phyloP scores from a whole-genome alignment of 768 basidiomycete genomes.

The Hypholoma fasciculare region DNA sequence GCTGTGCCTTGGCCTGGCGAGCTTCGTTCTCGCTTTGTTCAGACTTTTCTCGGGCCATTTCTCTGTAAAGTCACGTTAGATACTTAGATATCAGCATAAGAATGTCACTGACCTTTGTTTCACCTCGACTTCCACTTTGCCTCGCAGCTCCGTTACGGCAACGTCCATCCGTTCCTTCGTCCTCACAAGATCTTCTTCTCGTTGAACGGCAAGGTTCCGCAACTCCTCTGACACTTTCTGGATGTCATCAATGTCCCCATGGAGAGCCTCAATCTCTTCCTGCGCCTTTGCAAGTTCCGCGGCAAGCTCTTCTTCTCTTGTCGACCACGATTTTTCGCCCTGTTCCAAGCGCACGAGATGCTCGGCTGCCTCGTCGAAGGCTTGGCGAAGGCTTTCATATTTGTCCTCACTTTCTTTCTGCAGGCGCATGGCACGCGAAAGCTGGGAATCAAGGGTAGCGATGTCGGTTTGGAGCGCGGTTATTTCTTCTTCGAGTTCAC shows the following conservation, averaged over 20 bases:
- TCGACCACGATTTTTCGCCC: conserved; percentile 68
- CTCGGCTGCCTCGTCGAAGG: conserved; percentile 84
- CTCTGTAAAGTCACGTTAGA: conserved; percentile 42
- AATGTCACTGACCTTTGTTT: conserved; percentile 54
- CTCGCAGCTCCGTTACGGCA: conserved; percentile 65
- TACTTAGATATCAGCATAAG: background rate
- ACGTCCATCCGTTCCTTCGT: conserved; percentile 75
- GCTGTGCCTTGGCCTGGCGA: conserved; percentile 73
- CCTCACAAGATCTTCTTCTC: conserved; percentile 78
- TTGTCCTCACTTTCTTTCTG: conserved; percentile 84
- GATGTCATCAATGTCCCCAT: conserved; percentile 59
- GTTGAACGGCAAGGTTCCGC: conserved; percentile 62
- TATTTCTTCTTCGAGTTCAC: conserved; percentile 84
- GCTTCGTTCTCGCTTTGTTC: conserved; percentile 67
- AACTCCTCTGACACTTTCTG: conserved; percentile 70
- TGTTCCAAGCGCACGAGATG: conserved; percentile 81
- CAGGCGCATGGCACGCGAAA: conserved; percentile 74
- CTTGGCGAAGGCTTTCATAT: conserved; percentile 64
- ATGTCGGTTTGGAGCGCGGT: conserved; percentile 78
- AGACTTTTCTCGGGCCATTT: conserved; percentile 56
- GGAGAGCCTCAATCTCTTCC: conserved; percentile 57
- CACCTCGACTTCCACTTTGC: conserved; percentile 64
- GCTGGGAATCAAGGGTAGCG: conserved; percentile 81
- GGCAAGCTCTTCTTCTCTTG: conserved; percentile 62
- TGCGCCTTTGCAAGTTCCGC: conserved; percentile 59